Evolutionary conservation across 2,329 filamentous ascomycete species (phyloP).

Genomic region (Venturia carpophila): DNA sequence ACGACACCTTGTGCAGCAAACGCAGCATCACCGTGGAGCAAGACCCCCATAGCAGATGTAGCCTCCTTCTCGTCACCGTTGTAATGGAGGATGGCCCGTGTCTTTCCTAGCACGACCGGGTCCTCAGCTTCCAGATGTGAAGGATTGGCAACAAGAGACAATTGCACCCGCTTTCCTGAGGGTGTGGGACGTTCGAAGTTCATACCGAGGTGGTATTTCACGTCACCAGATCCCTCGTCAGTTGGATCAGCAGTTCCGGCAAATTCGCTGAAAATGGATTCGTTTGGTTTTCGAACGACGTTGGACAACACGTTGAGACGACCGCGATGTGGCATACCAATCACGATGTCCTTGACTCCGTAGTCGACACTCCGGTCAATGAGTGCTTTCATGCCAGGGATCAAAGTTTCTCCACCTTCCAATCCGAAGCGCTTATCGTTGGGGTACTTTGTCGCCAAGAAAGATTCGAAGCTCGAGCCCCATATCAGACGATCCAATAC

Average conservation of each 20-base stretch:
- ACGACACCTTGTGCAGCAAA: constrained; percentile 96
- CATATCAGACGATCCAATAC: constrained; percentile 97
- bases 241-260: constrained; percentile 77
- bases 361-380: constrained; percentile 98
- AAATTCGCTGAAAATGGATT: constrained; percentile 99
- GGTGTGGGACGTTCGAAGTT: constrained; percentile 98
- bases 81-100: constrained; percentile 96
- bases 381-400: constrained; percentile 97
- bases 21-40: constrained; percentile 94
- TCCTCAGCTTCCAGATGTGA: constrained; percentile 98
- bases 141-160: constrained; percentile 95
- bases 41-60: constrained; percentile 84
- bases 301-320: constrained; percentile 97
- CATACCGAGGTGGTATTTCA: constrained; percentile 99
- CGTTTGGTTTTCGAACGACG: constrained; percentile 97
- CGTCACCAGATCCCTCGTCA: constrained; percentile 95
- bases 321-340: constrained; percentile 98
- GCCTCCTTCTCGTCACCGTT: constrained; percentile 92
- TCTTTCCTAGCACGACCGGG: constrained; percentile 94
- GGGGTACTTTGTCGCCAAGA: constrained; percentile 94
- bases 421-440: constrained; percentile 99
- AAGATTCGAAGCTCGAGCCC: constrained; percentile 95
- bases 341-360: constrained; percentile 97
- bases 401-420: constrained; percentile 92
- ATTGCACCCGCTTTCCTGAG: constrained; percentile 97